These are phyloP conservation scores for Ochromonas danica DNA, from an alignment of 108 stramenopile genomes.

Conservation along the genomic window DNA sequence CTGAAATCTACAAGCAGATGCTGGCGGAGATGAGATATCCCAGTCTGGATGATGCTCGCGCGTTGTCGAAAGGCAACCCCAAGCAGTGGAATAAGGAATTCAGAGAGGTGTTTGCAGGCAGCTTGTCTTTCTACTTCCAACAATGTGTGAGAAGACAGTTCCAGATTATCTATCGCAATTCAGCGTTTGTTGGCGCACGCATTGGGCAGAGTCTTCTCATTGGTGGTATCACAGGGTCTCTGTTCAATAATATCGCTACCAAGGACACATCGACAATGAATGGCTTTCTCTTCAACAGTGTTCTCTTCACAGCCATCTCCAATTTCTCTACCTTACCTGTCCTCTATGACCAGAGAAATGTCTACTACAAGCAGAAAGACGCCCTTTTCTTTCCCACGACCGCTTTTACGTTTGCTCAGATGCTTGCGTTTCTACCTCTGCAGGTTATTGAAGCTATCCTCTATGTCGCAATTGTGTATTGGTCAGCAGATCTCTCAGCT, in stretches of 20 bases:
- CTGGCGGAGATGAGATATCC: neutral
- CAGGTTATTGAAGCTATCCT: constrained; percentile 37
- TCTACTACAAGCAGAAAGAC: constrained; percentile 81
- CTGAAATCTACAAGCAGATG: neutral
- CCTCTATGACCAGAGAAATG: constrained; percentile 61
- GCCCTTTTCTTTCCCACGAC: constrained; percentile 76
- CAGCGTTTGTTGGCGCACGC: neutral
- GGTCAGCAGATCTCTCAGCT: constrained; percentile 42
- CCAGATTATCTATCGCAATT: no score
- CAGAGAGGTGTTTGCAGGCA: neutral
- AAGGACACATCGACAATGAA: neutral
- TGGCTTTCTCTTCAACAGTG: constrained; percentile 18
- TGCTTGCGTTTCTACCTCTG: constrained; percentile 24
- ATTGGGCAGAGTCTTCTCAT: neutral
- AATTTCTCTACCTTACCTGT: constrained; percentile 66
- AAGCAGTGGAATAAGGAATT: neutral
- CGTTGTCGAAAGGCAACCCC: no score
- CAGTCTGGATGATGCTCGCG: neutral
- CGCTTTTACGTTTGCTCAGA: constrained; percentile 50
- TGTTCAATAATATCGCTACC: constrained; percentile 22
- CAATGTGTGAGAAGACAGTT: neutral
- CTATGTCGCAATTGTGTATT: constrained; percentile 50
- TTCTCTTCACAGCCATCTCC: constrained; percentile 64
- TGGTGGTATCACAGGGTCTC: constrained; percentile 11
- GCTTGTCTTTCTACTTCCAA: neutral